Base-by-base conservation (phyloP, 1,284 basidiomycete genomes). In the Mycena sp. region DNA sequence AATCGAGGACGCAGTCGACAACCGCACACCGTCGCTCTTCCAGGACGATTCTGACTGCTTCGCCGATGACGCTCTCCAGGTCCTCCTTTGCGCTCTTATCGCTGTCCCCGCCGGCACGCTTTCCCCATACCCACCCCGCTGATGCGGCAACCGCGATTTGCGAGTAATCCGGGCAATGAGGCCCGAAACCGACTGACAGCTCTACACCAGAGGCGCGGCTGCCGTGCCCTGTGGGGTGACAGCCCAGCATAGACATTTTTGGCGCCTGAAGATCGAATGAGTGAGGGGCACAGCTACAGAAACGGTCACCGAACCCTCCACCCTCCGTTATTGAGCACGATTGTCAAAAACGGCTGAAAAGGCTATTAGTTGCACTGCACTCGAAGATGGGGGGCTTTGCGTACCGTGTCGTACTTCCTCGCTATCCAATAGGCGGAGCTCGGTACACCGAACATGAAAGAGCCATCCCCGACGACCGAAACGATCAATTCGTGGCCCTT, bases 391-490 rank as follows among this genome's bases (percentile, higher is more conserved):
- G 59, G 23, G 51, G 25, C 23, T 55, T 3, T 10, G 74, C 85
- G 67, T 60, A 89, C 88, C 32, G 89, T 87, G 26, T 87, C 77
- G 72, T 91, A 91, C 56, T 81, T 80, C 66, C 84, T 81, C 0
- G 89, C 87, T 74, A 92, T 89, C 90, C 89, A 91, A 72, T 83
- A 91, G 1, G 83, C 84, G 2, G 87, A 84, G 32, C 84, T 81
- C 0, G 90, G 90, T 0, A 90, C 84, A 1, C 87, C 81, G 71
- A 91, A 92, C 70, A 92, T 70, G 71, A 81, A 92, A 2, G 83
- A 84, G 0, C 90, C 90, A 69, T 92, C 90, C 1, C 90, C 90
- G 4, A 91, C 86, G 19, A 92, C 77, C 1, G 79, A 78, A 0
- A 84, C 79, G 14, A 87, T 78, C 38, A 91, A 71, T 23, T 91